These are phyloP conservation scores for Plantago ovata DNA, from an alignment of 257 asterid species.

Conservation along the genomic window DNA sequence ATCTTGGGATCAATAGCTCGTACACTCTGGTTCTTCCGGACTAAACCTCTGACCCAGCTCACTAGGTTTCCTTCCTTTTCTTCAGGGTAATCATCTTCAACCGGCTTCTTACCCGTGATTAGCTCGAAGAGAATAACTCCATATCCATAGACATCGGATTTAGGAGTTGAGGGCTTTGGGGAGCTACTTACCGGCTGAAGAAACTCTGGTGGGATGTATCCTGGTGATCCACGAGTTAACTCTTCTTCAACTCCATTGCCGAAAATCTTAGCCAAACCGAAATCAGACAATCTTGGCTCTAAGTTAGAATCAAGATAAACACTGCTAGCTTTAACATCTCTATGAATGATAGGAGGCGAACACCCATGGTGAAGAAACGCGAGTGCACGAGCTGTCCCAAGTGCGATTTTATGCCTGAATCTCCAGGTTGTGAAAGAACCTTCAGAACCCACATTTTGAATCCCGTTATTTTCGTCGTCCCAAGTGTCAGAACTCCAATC, in stretches of 20 bases:
- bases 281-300: slow-evolving; percentile 75
- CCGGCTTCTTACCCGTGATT: slow-evolving; percentile 67
- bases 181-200: slow-evolving; percentile 44
- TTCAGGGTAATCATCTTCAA: slow-evolving; percentile 48
- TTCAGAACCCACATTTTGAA: slow-evolving; percentile 56
- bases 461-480: slow-evolving; percentile 61
- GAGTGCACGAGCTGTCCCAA: slow-evolving; percentile 82
- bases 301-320: slow-evolving; percentile 68
- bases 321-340: slow-evolving; percentile 82
- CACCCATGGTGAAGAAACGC: slow-evolving; percentile 92
- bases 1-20: slow-evolving; percentile 72
- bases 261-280: slow-evolving; percentile 67
- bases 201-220: slow-evolving; percentile 76
- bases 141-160: slow-evolving; percentile 73
- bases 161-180: slow-evolving; percentile 53
- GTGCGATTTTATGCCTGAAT: slow-evolving; percentile 67
- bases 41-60: slow-evolving; percentile 72
- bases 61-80: slow-evolving; percentile 51
- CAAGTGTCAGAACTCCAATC: slow-evolving; percentile 77
- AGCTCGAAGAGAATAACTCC: slow-evolving; percentile 80
- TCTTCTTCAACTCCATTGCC: slow-evolving; percentile 62
- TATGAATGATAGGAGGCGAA: slow-evolving; percentile 74
- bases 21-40: slow-evolving; percentile 41
- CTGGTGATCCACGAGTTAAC: slow-evolving; percentile 53
- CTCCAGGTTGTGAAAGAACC: slow-evolving; percentile 60